Base-by-base conservation (phyloP, 495 filamentous ascomycete species). In the Podospora bellae-mahoneyi region DNA sequence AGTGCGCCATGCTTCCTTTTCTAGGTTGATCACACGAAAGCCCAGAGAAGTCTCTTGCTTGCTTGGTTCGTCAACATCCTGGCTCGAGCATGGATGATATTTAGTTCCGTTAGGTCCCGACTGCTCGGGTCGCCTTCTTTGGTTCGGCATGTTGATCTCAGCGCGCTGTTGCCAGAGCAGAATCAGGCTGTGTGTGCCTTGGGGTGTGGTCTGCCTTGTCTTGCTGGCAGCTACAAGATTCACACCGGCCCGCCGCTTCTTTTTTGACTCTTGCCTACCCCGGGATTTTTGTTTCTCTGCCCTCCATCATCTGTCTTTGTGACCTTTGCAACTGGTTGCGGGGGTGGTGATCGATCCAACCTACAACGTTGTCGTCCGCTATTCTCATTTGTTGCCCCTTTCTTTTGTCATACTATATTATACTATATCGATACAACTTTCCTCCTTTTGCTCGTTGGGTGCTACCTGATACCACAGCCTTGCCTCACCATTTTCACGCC, bases 201-300 rank as follows among this genome's bases (percentile, higher is more conserved):
- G 53, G 23, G 62, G 27, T 18, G 39, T 48, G 39, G 39, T 69
- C 54, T 70, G 68, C 68, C 68, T 66, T 64, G 39, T 20, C n/a
- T 26, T 26, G 55, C 55, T 48, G 39, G 39, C 39, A 48, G 39
- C 7, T 48, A 48, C 39, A 48, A 48, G 39, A 48, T 48, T 6
- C 39, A 48, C 9, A 48, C 39, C 2, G 0, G 39, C 39, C 39
- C 15, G 39, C 39, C 15, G 39, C 13, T 48, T 48, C 39, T 48
- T 48, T 48, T 48, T 13, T 48, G 39, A 20, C 58, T 28, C 65
- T 9, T 9, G 30, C 44, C 59, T 20, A 28, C 60, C 55, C 59
- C 16, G 19, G 2, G 34, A 15, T n/a, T 15, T 56, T 15, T 67
- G 7, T 19, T 19, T 65, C 48, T 62, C 39, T 62, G 20, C 61